A percentile compares a stretch with the other conserved stretches of the same genome.
These are phyloP conservation scores for Quercus tomentella DNA, from an alignment of 331 rosid genomes.

Conservation along the genomic window DNA sequence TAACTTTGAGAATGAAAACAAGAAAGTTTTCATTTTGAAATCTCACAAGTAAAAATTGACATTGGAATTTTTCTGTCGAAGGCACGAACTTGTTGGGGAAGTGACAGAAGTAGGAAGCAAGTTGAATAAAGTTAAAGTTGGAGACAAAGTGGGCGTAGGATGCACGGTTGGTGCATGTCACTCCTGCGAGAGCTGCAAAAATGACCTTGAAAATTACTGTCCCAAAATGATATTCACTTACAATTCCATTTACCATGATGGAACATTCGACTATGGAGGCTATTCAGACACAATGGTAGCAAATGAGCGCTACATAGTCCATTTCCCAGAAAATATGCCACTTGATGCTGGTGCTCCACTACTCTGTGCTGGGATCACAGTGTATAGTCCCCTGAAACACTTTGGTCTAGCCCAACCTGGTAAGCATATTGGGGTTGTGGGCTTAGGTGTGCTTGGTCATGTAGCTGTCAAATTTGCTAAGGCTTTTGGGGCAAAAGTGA, in stretches of 20 bases:
- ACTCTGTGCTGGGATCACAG: slow-evolving; percentile 54
- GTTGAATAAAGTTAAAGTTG: too few relatives aligned
- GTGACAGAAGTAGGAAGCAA: too few relatives aligned
- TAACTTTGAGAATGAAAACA: too few relatives aligned
- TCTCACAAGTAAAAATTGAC: too few relatives aligned
- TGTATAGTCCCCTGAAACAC: slow-evolving; percentile 42
- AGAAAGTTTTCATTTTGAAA: too few relatives aligned
- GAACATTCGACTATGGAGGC: slow-evolving; percentile 19
- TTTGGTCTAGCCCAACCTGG: slow-evolving; percentile 21
- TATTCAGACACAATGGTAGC: slow-evolving; percentile 23
- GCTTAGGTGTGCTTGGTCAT: slow-evolving; percentile 42
- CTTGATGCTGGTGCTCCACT: slow-evolving; percentile 27
- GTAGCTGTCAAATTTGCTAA: slow-evolving; percentile 6
- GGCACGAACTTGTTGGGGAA: too few relatives aligned
- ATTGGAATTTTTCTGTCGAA: too few relatives aligned
- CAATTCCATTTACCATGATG: neutral
- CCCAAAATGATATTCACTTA: slow-evolving; percentile 5
- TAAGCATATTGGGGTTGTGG: slow-evolving; percentile 29
- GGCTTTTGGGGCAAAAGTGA: too few relatives aligned
- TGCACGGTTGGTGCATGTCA: slow-evolving; percentile 24
- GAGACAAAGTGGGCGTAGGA: slow-evolving; percentile 10
- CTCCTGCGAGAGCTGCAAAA: slow-evolving; percentile 9
- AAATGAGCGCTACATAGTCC: slow-evolving; percentile 15
- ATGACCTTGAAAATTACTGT: slow-evolving; percentile 21
- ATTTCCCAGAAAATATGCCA: slow-evolving; percentile 6